phyloP scores from a whole-genome alignment of 306 rosid species.

The Urtica urens region DNA sequence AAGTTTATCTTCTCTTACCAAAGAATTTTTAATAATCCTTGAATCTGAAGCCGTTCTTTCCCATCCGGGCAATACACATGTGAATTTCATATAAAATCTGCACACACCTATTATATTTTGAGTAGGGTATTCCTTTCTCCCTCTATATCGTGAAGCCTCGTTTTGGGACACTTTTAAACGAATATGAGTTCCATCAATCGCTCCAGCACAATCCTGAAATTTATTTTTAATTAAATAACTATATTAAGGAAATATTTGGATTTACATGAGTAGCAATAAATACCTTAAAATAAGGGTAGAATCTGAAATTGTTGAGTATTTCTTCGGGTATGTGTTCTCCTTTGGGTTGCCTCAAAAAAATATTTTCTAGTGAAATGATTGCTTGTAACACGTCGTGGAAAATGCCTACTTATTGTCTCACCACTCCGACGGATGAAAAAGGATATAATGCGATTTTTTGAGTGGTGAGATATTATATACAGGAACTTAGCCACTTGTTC shows the following conservation, averaged over 20 bases:
- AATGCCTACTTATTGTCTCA: not conserved
- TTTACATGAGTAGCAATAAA: not conserved
- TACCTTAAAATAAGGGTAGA: not conserved
- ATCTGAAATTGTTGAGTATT: not conserved
- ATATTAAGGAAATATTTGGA: not conserved
- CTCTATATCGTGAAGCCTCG: not conserved
- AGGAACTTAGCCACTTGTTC: not conserved
- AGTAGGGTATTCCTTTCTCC: not conserved
- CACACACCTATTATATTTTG: not conserved
- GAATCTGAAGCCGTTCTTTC: constrained; percentile 1
- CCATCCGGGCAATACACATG: not conserved
- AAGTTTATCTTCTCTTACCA: not conserved
- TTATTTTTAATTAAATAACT: not conserved
- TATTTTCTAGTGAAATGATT: not conserved
- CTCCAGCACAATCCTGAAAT: not conserved
- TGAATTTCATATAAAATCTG: not conserved
- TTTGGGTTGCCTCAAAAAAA: not conserved
- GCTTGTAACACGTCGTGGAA: not conserved
- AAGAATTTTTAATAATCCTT: not conserved
- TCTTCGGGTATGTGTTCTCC: not conserved
- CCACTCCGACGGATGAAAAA: not conserved
- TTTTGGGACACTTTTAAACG: not conserved
- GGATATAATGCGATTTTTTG: not conserved
- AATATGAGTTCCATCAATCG: not conserved
- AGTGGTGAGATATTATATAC: not conserved